Percentiles rank a stretch among this genome's conserved stretches.
These are phyloP conservation scores for Cordia subcordata DNA, from an alignment of 257 asterid species.

Conservation along the genomic window DNA sequence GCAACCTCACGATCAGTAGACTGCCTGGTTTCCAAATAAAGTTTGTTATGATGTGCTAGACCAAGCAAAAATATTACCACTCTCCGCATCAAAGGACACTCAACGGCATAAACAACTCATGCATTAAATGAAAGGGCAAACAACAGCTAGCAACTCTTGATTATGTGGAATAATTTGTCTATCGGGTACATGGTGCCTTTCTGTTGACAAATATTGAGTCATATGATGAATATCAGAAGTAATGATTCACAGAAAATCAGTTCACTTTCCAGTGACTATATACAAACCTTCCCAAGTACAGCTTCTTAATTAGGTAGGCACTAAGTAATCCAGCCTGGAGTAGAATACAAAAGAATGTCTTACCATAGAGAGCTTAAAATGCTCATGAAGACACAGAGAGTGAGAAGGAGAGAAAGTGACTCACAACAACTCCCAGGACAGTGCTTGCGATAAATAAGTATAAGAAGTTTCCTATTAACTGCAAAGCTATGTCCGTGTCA, in stretches of 20 bases:
- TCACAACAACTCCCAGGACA: constrained; percentile 70
- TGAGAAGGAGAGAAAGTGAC: constrained; percentile 24
- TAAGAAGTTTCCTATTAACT: constrained; percentile 73
- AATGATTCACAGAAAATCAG: too few species aligned
- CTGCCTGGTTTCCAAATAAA: constrained; percentile 46
- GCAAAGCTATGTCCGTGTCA: constrained; percentile 43
- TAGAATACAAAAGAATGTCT: not conserved
- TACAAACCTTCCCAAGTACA: constrained; percentile 88
- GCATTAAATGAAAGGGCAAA: too few species aligned
- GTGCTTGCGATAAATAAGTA: constrained; percentile 81
- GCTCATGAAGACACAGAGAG: constrained; percentile 1
- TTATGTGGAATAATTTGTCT: too few species aligned
- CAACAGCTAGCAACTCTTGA: too few species aligned
- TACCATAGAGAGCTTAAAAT: constrained; percentile 13
- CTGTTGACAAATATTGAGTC: too few species aligned
- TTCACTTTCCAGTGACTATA: not conserved
- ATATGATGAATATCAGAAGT: too few species aligned
- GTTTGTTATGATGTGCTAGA: not conserved
- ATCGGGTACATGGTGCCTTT: too few species aligned
- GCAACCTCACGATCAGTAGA: constrained; percentile 99
- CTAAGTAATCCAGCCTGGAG: constrained; percentile 87
- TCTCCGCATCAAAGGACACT: not conserved
- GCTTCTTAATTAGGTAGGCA: constrained; percentile 85
- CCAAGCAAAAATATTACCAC: too few species aligned
- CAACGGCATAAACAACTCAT: not conserved